Conservation (phyloP, 768 basidiomycete genomes). For the Termitomyces sp. region DNA sequence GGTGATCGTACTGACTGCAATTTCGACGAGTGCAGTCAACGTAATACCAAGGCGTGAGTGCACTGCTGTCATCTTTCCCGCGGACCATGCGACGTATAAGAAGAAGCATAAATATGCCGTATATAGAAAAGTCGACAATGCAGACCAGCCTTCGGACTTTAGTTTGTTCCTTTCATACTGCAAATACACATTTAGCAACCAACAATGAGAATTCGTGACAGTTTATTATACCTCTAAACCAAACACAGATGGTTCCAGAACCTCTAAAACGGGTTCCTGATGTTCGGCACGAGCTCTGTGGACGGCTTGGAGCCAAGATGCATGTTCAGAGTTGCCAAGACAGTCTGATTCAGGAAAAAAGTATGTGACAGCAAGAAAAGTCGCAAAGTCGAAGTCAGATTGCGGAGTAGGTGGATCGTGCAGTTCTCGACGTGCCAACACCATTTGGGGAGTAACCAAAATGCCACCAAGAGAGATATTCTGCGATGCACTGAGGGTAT, state of each 20-base stretch:
- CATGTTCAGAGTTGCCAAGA: slow-evolving; percentile 53
- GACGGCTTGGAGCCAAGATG: slow-evolving; percentile 57
- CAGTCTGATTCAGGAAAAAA: slow-evolving; percentile 78
- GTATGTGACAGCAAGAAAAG: slow-evolving; percentile 74
- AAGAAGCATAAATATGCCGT: slow-evolving; percentile 73
- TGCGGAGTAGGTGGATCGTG: slow-evolving; percentile 43
- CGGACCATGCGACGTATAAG: slow-evolving; percentile 68
- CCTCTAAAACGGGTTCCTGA: slow-evolving; percentile 22
- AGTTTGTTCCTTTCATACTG: slow-evolving; percentile 52
- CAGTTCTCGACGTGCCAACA: slow-evolving; percentile 63
- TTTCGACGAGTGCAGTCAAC: slow-evolving; percentile 90
- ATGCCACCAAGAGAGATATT: slow-evolving; percentile 62
- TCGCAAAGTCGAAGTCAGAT: slow-evolving; percentile 56
- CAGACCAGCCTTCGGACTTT: slow-evolving; percentile 42
- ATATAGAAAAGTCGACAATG: slow-evolving; percentile 67
- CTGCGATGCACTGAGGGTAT: slow-evolving; percentile 46
- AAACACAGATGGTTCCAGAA: slow-evolving; percentile 35
- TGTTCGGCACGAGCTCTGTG: slow-evolving; percentile 28
- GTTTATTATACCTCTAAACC: slow-evolving; percentile 35
- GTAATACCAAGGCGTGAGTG: slow-evolving; percentile 90
- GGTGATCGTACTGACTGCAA: slow-evolving; percentile 89
- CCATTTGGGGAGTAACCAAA: slow-evolving; percentile 66
- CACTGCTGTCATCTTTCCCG: slow-evolving; percentile 74
- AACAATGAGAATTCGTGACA: neutral
- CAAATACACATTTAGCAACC: slow-evolving; percentile 2